A percentile compares a stretch with the other conserved stretches of the same genome.
phyloP scores from a whole-genome alignment of 805 yeast genomes.

The Candida boleticola region DNA sequence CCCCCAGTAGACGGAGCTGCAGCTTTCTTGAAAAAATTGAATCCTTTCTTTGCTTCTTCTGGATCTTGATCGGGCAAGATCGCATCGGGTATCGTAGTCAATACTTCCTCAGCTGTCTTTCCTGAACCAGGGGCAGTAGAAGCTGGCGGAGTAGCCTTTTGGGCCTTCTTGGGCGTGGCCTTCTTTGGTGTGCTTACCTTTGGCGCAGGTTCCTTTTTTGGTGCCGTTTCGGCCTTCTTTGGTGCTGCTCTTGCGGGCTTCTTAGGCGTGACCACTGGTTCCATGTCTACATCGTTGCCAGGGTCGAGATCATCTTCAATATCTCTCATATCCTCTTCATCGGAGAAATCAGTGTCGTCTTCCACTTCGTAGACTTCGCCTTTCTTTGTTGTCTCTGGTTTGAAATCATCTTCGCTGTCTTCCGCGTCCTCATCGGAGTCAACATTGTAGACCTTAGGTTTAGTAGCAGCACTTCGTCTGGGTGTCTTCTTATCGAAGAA shows the following conservation, averaged over 20 bases:
- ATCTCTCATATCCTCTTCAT: slow-evolving; percentile 7
- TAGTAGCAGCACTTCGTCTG: not conserved
- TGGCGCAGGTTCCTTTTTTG: slow-evolving; percentile 7
- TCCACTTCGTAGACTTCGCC: slow-evolving; percentile 13
- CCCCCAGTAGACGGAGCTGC: slow-evolving; percentile 26
- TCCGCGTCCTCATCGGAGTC: slow-evolving; percentile 11
- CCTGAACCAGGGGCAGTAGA: slow-evolving; percentile 12
- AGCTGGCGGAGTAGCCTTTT: slow-evolving; percentile 7
- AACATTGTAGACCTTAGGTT: slow-evolving; percentile 4
- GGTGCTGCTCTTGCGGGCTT: not conserved
- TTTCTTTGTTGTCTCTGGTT: slow-evolving; percentile 15
- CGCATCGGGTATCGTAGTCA: slow-evolving; percentile 72
- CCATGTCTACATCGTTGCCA: not conserved
- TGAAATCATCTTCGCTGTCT: slow-evolving; percentile 23
- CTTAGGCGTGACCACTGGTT: not conserved
- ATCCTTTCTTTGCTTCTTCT: slow-evolving; percentile 50
- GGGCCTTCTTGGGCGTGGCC: slow-evolving; percentile 7
- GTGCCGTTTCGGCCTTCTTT: slow-evolving; percentile 1
- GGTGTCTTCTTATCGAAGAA: slow-evolving; percentile 1
- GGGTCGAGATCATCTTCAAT: slow-evolving; percentile 7
- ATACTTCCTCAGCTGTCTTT: slow-evolving; percentile 50
- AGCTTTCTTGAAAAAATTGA: slow-evolving; percentile 46
- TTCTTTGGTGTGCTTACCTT: slow-evolving; percentile 7
- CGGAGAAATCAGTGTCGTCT: slow-evolving; percentile 1
- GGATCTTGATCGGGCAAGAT: slow-evolving; percentile 57